phyloP scores from a whole-genome alignment of 169 alveolate genomes.

The Plasmodium relictum region DNA sequence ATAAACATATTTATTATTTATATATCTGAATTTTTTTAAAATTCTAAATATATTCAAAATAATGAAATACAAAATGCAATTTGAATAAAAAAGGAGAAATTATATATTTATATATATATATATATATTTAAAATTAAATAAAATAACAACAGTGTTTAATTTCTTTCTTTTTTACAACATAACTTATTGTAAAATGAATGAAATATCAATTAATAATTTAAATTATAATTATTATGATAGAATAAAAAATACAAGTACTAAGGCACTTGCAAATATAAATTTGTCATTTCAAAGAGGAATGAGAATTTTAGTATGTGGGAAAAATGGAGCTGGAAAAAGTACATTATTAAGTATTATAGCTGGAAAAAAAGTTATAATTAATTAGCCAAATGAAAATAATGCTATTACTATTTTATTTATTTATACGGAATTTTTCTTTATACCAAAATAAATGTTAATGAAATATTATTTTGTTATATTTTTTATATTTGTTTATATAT shows the following conservation, averaged over 20 bases:
- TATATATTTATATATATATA: no score
- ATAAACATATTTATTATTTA: no score
- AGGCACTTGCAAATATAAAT: slow-evolving; percentile 43
- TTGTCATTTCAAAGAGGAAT: slow-evolving; percentile 48
- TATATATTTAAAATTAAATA: not conserved
- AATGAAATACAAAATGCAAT: no score
- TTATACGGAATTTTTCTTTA: no score
- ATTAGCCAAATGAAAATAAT: not conserved
- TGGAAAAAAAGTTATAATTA: slow-evolving; percentile 47
- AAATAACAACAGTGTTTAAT: not conserved
- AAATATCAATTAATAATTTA: slow-evolving; percentile 33
- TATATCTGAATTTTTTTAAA: no score
- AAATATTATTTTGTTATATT: not conserved
- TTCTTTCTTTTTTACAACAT: not conserved
- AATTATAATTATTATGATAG: slow-evolving; percentile 56
- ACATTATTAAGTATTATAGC: slow-evolving; percentile 66
- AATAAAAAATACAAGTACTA: slow-evolving; percentile 18
- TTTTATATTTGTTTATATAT: not conserved
- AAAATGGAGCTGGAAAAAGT: slow-evolving; percentile 77
- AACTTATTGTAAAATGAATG: slow-evolving; percentile 21
- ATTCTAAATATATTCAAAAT: no score
- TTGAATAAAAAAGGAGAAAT: no score
- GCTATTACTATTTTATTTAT: no score
- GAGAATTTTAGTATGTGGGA: slow-evolving; percentile 73
- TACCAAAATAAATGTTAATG: not conserved